Base-by-base conservation (phyloP, 1,284 basidiomycete species). In the Veloboletus limbatus region DNA sequence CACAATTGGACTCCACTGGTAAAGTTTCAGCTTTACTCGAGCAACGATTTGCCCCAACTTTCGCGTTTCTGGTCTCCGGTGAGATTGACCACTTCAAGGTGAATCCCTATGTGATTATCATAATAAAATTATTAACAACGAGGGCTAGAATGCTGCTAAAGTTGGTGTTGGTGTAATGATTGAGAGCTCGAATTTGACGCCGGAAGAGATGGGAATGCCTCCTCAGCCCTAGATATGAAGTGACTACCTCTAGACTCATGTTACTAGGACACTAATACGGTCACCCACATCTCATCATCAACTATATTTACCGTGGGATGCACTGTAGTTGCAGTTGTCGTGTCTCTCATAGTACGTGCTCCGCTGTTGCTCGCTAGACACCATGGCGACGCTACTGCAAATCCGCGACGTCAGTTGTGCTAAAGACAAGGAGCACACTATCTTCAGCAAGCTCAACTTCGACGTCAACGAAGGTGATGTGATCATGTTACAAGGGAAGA, bases 61-160 rank as follows among this genome's bases (percentile, higher is more conserved):
- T 99, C 63, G 85, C 92, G 5, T 95, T 99, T 78, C 73, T 96
- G 57, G 85, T 99, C 52, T 83, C 91, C 14, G 96, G 97, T 13
- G 96, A 99, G 77, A 94, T 99, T 56, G 97, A 99, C 69, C 96
- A 99, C 78, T 87, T 92, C 75, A 97, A 96, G 82, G 92, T 91
- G 57, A 58, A 76, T 46, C 52, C 27, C 5, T 52, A 36, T 26
- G 4, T 28, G 26, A 46, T 30, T 22, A n/a, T 26, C 16, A 21
- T 25, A 16, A 17, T 35, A 43, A 40, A 25, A 31, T n/a, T n/a
- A 8, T 43, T 66, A 9, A 67, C 39, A 3, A 26, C 18, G 5
- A 10, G n/a, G 7, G 50, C 6, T 56, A 94, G 92, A 93, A 92
- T 70, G 76, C 91, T 32, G 88, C 91, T 44, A 95, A 95, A 72